phyloP scores from a whole-genome alignment of 2,329 filamentous ascomycete species.

The Cadophora luteo-olivacea region DNA sequence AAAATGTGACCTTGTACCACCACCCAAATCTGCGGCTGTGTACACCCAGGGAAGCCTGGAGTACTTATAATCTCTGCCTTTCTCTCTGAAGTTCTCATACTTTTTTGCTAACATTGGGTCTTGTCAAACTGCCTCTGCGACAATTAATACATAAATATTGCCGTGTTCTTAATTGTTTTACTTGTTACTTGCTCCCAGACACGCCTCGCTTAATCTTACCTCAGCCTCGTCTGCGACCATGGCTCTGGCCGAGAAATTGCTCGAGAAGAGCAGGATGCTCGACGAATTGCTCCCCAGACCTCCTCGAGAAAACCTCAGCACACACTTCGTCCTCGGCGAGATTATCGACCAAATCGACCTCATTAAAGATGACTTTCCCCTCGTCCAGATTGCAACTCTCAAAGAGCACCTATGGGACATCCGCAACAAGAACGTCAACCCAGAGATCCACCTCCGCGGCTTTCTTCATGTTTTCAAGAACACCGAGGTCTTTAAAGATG shows the following conservation, averaged over 20 bases:
- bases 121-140: not conserved
- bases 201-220: not conserved
- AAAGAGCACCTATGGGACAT: constrained; percentile 43
- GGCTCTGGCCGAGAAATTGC: constrained; percentile 7
- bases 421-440: constrained; percentile 41
- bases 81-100: not conserved
- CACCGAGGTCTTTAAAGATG: constrained; percentile 41
- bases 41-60: constrained; percentile 4
- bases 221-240: constrained; percentile 18
- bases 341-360: constrained; percentile 45
- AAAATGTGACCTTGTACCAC: constrained; percentile 10
- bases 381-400: constrained; percentile 41
- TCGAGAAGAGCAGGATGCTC: constrained; percentile 16
- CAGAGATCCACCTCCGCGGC: constrained; percentile 43
- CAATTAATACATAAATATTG: not conserved
- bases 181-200: not conserved
- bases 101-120: not conserved
- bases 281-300: constrained; percentile 29
- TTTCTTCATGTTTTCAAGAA: constrained; percentile 44
- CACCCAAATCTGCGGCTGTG: not conserved
- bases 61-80: constrained; percentile 3
- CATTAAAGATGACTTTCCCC: constrained; percentile 36
- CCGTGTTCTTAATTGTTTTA: not conserved
- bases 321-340: constrained; percentile 44
- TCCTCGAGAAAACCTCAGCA: constrained; percentile 36